Evolutionary conservation across 2,329 filamentous ascomycete genomes (phyloP), one percentile per base, ranked within the genome.

Genomic region (Hymenoscyphus fructigenus): DNA sequence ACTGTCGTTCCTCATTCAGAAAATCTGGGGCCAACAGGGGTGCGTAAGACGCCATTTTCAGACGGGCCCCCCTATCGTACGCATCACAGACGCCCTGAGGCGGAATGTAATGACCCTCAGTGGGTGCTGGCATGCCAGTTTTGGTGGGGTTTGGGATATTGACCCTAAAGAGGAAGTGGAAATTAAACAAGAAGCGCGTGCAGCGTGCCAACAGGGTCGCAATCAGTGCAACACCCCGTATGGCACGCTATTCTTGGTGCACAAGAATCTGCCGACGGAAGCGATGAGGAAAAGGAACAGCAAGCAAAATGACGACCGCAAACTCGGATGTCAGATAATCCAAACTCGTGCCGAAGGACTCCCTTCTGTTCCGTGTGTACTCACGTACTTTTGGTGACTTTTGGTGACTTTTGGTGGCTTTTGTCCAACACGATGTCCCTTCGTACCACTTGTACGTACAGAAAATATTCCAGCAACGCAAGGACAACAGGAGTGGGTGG

Each of bases 11-110:
- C 50, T 56, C 50, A 56, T 56, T 56, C 10, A 26, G 50, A 29
- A 56, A 29, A 56, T 56, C 50, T 56, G 50, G 28, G 50, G 41
- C 17, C 41, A 20, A 44, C 41, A 44, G 41, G 41, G 41, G 41
- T 17, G 9, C 6, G 14, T 44, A 44, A 44, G 41, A 44, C 41
- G 41, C 41, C 41, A 44, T 44, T 44, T 44, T 20, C 41, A 44
- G 41, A 44, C 50, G 50, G 20, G 7, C 23, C 20, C 47, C 47
- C 47, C 47, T 53, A 23, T 28, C 20, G 20, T n/a, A 9, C 50
- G 23, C 50, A 14, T 55, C 50, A 6, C 50, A 56, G 23, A 29
- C 50, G 10, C 50, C 50, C 50, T 56, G 23, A 29, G 28, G 50
- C 28, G 50, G 50, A 14, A 26, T 56, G 20, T 12, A 56, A 53